Evolutionary conservation across 371 early-diverging fungal genomes (phyloP), one percentile per base, ranked within the genome.

Genomic region (Rhizopus sp.): DNA sequence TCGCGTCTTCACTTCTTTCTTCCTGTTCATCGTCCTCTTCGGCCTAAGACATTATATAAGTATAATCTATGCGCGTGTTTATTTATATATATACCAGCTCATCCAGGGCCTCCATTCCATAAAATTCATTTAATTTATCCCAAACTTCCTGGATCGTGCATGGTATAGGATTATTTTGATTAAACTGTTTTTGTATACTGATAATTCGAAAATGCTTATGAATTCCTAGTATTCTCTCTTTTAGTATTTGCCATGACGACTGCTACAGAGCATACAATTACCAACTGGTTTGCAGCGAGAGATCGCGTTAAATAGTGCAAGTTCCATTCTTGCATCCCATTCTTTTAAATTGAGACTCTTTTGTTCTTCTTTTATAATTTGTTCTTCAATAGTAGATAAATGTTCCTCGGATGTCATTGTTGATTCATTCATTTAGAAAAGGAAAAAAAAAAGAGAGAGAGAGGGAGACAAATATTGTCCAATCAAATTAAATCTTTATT

Each of bases 191-290:
- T 50, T 84, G 83, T 15, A 86, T 75, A 56, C 82, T 83, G 40
- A 86, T 73, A 50, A 86, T 81, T 15, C 86, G 69, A 59, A 86
- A 86, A 52, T 86, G 84, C 52, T 80, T 84, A 55, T 86, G 86
- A 57, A 83, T 80, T 5, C 86, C 86, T 86, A 39, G 40, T 23
- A n/a, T 15, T 10, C 15, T 54, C 44, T 32, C 31, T 16, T 53
- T 38, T 40, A 10, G 17, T 13, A 53, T 13, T 12, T 50, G 34
- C 13, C 17, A 46, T 33, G 5, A 45, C 37, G 32, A 2, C 13
- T 4, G 3, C 9, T 10, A 39, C 3, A n/a, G 17, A 39, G 17
- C 29, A 39, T 31, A 39, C 30, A 13, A n/a, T 42, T 78, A 86
- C 86, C 86, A 37, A 86, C 78, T 15, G 86, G 86, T 50, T 82